A percentile compares a stretch with the other conserved stretches of the same genome.
These are phyloP conservation scores for Alectoria sarmentosa DNA, from an alignment of 495 filamentous ascomycete species.

Conservation along the genomic window DNA sequence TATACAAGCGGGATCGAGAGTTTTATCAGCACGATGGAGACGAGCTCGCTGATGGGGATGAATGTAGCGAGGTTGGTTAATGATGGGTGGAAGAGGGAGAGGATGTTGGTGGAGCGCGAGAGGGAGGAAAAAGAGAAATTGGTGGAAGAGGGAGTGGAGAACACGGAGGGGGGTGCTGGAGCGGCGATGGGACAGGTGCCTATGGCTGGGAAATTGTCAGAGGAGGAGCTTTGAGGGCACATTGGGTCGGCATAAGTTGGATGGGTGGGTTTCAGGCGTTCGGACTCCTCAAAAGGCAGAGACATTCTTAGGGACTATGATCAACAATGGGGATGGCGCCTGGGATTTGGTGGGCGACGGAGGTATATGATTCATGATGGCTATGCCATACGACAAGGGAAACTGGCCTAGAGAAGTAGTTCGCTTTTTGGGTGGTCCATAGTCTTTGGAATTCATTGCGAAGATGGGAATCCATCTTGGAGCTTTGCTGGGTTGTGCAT, in stretches of 20 bases:
- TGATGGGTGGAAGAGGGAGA: slow-evolving; percentile 45
- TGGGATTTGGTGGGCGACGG: too few species aligned
- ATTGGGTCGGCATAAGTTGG: neutral
- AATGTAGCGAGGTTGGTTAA: slow-evolving; percentile 81
- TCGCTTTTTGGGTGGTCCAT: too few species aligned
- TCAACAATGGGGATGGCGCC: too few species aligned
- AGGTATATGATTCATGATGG: too few species aligned
- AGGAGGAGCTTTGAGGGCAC: neutral
- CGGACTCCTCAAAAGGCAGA: too few species aligned
- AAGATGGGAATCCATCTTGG: too few species aligned
- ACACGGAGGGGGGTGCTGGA: neutral
- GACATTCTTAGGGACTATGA: too few species aligned
- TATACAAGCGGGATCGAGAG: slow-evolving; percentile 92
- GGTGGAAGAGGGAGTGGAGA: neutral
- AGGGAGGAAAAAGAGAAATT: neutral
- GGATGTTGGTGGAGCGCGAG: neutral
- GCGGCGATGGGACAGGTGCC: neutral
- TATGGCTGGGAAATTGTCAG: neutral
- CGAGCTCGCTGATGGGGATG: slow-evolving; percentile 88
- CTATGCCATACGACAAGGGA: too few species aligned
- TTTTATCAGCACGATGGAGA: slow-evolving; percentile 98
- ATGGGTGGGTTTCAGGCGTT: too few species aligned
- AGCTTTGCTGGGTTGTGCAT: too few species aligned
- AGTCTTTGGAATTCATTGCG: too few species aligned
- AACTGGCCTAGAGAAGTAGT: too few species aligned